Percentiles rank a stretch among this genome's conserved stretches.
Evolutionary conservation across 257 asterid genomes (phyloP).

Genomic region (Solanum pennellii): DNA sequence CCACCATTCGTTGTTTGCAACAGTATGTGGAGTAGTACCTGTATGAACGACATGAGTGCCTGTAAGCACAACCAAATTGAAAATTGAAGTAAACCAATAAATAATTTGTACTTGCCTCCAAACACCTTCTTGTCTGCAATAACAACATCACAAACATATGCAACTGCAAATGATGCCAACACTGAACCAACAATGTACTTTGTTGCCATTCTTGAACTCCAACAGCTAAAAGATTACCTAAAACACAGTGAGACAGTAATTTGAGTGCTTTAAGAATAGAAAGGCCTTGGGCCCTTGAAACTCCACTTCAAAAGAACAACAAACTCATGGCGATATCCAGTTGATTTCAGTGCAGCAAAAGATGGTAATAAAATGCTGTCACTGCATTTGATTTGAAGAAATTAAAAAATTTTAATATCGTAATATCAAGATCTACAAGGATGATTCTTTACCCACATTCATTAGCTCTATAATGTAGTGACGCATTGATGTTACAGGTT

Average conservation of each 20-base stretch:
- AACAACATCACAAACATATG: conserved; percentile 12
- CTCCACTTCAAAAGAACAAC: background rate
- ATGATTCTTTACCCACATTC: no score
- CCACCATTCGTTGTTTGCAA: conserved; percentile 60
- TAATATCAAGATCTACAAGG: no score
- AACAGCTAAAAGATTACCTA: background rate
- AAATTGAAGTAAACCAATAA: background rate
- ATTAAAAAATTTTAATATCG: background rate
- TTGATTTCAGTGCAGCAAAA: background rate
- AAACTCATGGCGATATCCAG: background rate
- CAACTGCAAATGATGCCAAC: conserved; percentile 25
- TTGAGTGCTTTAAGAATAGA: background rate
- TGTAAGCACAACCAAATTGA: background rate
- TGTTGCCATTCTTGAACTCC: conserved; percentile 18
- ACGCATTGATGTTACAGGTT: background rate
- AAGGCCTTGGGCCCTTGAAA: background rate
- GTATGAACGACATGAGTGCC: background rate
- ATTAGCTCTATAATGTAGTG: background rate
- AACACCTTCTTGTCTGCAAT: conserved; percentile 25
- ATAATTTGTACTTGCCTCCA: conserved; percentile 5
- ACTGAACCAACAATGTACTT: conserved; percentile 12
- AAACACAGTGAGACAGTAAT: background rate
- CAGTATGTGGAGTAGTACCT: conserved; percentile 68
- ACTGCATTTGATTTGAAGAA: background rate
- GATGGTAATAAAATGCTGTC: background rate